A percentile compares a stretch with the other conserved stretches of the same genome.
These are phyloP conservation scores for Phytophthora foliorum DNA, from an alignment of 352 stramenopile genomes.

Conservation along the genomic window DNA sequence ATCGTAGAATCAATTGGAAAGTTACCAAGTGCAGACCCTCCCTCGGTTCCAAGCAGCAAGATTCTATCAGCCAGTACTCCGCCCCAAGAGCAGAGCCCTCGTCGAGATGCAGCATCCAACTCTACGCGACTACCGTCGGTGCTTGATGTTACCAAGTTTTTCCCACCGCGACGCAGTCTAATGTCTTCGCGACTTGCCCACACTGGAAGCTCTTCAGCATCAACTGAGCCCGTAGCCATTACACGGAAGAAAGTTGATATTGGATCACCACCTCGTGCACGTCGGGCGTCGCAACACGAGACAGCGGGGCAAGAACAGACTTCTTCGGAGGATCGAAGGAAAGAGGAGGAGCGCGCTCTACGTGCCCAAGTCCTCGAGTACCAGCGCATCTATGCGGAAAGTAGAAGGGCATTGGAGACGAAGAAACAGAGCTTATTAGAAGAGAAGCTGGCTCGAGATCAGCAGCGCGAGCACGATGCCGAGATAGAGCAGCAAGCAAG, in stretches of 20 bases:
- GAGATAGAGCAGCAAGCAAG: slow-evolving; percentile 25
- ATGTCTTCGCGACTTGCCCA: neutral
- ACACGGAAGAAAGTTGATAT: slow-evolving; percentile 36
- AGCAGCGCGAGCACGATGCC: slow-evolving; percentile 19
- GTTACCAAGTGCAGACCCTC: neutral
- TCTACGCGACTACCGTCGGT: slow-evolving; percentile 31
- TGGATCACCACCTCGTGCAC: slow-evolving; percentile 16
- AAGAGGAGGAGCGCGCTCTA: slow-evolving; percentile 19
- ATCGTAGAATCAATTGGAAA: neutral
- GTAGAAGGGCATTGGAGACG: slow-evolving; percentile 16
- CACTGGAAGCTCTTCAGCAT: neutral
- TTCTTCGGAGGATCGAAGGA: slow-evolving; percentile 17
- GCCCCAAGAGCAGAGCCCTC: slow-evolving; percentile 1
- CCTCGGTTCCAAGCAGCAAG: neutral
- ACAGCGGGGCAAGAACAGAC: neutral
- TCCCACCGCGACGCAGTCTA: slow-evolving; percentile 10
- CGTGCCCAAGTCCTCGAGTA: slow-evolving; percentile 30
- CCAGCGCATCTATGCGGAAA: slow-evolving; percentile 31
- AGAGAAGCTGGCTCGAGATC: slow-evolving; percentile 25
- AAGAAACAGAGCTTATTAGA: slow-evolving; percentile 24
- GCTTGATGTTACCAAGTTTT: slow-evolving; percentile 33
- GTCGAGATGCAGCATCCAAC: neutral
- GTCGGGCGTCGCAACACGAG: slow-evolving; percentile 16
- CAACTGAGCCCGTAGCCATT: slow-evolving; percentile 16
- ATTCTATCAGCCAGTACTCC: neutral